phyloP scores from a whole-genome alignment of 306 rosid genomes.

The Rosa lucieae region DNA sequence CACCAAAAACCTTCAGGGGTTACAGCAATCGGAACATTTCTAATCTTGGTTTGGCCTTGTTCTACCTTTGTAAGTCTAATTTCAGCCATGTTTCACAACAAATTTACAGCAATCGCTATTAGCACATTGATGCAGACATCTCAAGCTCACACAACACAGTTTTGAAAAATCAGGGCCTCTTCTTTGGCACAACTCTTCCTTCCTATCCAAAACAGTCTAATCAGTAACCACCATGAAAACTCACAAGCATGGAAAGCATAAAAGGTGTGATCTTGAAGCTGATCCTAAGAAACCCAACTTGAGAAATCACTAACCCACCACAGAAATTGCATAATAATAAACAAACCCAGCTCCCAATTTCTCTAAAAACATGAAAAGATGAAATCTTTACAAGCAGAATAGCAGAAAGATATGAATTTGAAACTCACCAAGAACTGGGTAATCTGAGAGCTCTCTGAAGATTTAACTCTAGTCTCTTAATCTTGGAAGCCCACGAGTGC shows the following conservation, averaged over 20 bases:
- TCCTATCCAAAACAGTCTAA: conserved; percentile 19
- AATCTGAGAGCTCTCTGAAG: conserved; percentile 31
- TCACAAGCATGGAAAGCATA: conserved; percentile 22
- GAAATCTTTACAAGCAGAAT: conserved; percentile 24
- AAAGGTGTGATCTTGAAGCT: conserved; percentile 31
- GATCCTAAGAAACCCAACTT: conserved; percentile 33
- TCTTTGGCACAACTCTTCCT: conserved; percentile 24
- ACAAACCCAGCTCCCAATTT: conserved; percentile 18
- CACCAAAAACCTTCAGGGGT: conserved; percentile 98
- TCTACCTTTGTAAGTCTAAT: conserved; percentile 58
- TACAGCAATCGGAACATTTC: conserved; percentile 87
- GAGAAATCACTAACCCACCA: conserved; percentile 23
- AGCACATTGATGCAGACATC: conserved; percentile 28
- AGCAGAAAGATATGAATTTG: conserved; percentile 23
- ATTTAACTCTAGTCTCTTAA: conserved; percentile 37
- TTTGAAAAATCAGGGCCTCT: conserved; percentile 9
- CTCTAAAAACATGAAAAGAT: conserved; percentile 22
- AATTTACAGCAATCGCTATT: conserved; percentile 34
- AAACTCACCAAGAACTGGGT: conserved; percentile 36
- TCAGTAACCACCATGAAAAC: conserved; percentile 15
- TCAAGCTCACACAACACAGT: conserved; percentile 9
- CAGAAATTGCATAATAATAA: conserved; percentile 21
- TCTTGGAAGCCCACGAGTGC: conserved; percentile 29
- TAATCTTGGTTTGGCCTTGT: conserved; percentile 76
- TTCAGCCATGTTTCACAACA: conserved; percentile 63